Evolutionary conservation across 1,284 basidiomycete genomes (phyloP).

Genomic region (Microbotryum violaceum): DNA sequence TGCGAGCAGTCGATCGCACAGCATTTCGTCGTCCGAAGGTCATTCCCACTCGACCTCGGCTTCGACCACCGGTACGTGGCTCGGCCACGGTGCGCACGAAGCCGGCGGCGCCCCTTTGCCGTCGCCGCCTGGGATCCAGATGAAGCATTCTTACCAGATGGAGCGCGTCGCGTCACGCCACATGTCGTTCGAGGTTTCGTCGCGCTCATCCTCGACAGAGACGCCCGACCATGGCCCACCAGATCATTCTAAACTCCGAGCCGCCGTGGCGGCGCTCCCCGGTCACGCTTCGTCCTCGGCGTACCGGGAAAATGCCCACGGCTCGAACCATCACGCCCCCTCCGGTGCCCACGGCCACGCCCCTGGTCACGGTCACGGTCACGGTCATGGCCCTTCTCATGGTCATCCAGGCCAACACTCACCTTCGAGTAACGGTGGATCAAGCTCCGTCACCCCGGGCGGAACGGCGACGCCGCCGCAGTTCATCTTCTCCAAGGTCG

Average conservation of each 20-base stretch:
- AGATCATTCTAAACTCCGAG: slow-evolving; percentile 21
- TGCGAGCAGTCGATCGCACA: too few relatives aligned
- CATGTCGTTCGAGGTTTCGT: slow-evolving; percentile 22
- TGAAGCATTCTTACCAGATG: slow-evolving; percentile 13
- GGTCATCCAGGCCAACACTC: not conserved
- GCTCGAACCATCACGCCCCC: slow-evolving; percentile 5
- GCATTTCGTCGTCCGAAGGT: too few relatives aligned
- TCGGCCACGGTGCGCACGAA: too few relatives aligned
- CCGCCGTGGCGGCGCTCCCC: slow-evolving; percentile 21
- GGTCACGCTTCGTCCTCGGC: slow-evolving; percentile 10
- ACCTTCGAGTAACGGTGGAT: not conserved
- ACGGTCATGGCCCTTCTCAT: too few relatives aligned
- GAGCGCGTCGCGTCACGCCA: slow-evolving; percentile 29
- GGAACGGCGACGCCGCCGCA: slow-evolving; percentile 36
- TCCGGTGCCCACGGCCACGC: not conserved
- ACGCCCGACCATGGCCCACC: slow-evolving; percentile 21
- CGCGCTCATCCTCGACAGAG: not conserved
- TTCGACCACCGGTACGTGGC: too few relatives aligned
- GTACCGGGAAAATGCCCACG: slow-evolving; percentile 1
- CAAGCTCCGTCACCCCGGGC: slow-evolving; percentile 27
- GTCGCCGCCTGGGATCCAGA: too few relatives aligned
- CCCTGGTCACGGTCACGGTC: too few relatives aligned
- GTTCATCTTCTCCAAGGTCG: slow-evolving; percentile 35
- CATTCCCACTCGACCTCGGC: too few relatives aligned
- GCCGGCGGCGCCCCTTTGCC: too few relatives aligned